Evolutionary conservation across 2,329 filamentous ascomycete genomes (phyloP).

Genomic region (Hypoxylon sp.): DNA sequence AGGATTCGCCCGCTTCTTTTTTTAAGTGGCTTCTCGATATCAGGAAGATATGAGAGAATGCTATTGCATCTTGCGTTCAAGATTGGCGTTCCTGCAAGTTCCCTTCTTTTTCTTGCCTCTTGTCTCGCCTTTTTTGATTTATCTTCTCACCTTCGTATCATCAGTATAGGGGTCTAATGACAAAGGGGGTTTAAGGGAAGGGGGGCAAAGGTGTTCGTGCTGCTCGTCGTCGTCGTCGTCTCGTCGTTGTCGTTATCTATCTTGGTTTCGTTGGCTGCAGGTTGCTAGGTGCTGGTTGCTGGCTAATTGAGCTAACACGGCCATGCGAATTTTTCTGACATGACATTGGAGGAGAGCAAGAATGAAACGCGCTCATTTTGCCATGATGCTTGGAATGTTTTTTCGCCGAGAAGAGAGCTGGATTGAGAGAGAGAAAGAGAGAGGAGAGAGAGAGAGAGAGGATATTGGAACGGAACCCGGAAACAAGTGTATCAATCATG

Average conservation of each 20-base stretch:
- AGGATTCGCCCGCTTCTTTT: slow-evolving; percentile 21
- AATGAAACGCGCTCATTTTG: not conserved
- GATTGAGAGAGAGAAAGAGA: not conserved
- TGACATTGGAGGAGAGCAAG: not conserved
- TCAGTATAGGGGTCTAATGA: slow-evolving; percentile 45
- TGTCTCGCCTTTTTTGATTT: too few relatives aligned
- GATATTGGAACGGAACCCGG: slow-evolving; percentile 28
- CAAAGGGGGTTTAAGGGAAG: slow-evolving; percentile 26
- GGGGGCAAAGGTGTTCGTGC: slow-evolving; percentile 22
- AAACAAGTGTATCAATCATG: slow-evolving; percentile 39
- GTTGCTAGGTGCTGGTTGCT: not conserved
- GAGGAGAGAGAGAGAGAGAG: not conserved
- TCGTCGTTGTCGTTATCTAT: slow-evolving; percentile 8
- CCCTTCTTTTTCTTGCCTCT: not conserved
- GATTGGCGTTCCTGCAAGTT: slow-evolving; percentile 40
- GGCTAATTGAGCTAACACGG: not conserved
- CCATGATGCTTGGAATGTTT: not conserved
- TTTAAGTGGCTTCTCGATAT: slow-evolving; percentile 4
- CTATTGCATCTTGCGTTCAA: slow-evolving; percentile 42
- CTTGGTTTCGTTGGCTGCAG: not conserved
- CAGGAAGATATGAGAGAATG: slow-evolving; percentile 1
- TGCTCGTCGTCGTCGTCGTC: slow-evolving; percentile 5
- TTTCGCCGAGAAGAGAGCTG: not conserved
- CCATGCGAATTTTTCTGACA: not conserved
- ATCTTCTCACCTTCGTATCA: not conserved